phyloP scores from a whole-genome alignment of 2,329 filamentous ascomycete species.

The Aspergillus sp. region DNA sequence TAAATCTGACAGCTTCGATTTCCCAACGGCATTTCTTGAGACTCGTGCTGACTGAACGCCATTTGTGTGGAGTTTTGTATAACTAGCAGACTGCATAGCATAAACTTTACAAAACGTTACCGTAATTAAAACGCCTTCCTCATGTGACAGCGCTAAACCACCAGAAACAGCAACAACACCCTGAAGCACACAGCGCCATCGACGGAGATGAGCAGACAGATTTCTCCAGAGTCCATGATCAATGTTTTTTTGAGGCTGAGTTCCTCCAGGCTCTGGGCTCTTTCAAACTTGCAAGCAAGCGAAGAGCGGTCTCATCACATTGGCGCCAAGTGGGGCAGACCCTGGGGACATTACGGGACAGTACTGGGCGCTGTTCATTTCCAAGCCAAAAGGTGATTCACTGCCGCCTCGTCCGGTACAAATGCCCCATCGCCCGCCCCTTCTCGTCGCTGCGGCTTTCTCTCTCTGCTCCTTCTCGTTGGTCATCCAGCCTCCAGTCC shows the following conservation, averaged over 20 bases:
- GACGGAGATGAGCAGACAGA: background rate
- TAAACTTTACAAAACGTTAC: slow-evolving; percentile 1
- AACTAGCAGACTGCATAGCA: background rate
- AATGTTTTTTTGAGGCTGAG: background rate
- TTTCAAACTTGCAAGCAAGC: background rate
- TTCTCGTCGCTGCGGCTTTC: slow-evolving; percentile 38
- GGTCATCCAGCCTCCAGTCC: slow-evolving; percentile 40
- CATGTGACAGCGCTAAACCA: background rate
- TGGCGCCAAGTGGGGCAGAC: slow-evolving; percentile 24
- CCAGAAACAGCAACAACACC: background rate
- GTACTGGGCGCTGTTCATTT: slow-evolving; percentile 15
- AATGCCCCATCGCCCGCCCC: slow-evolving; percentile 47
- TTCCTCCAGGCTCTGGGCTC: background rate
- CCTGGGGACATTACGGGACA: slow-evolving; percentile 24
- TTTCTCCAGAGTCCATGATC: background rate
- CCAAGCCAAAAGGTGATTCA: slow-evolving; percentile 23
- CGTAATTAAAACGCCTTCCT: background rate
- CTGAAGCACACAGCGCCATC: background rate
- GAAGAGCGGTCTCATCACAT: background rate
- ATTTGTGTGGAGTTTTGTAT: background rate
- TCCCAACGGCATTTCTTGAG: background rate
- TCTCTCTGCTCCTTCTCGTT: slow-evolving; percentile 48
- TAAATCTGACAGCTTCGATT: slow-evolving; percentile 9
- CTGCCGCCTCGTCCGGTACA: slow-evolving; percentile 37
- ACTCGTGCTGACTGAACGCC: background rate